Evolutionary conservation across 768 basidiomycete species (phyloP).

Genomic region (Vararia minispora): DNA sequence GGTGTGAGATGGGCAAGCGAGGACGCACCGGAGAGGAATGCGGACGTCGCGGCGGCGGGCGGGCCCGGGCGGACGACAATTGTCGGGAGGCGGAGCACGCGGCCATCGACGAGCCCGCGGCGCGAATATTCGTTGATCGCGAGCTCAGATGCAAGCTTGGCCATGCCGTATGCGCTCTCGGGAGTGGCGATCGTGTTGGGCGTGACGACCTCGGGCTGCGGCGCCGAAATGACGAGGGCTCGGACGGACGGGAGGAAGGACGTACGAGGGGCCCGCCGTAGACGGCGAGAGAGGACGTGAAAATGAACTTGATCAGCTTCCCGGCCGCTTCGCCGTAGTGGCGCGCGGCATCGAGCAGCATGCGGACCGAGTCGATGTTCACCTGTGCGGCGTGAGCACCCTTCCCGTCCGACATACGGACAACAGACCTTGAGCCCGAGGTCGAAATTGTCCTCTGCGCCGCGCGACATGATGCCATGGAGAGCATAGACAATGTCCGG

Average conservation of each 20-base stretch:
- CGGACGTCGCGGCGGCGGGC: slow-evolving; percentile 42
- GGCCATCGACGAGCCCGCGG: slow-evolving; percentile 45
- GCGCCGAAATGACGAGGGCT: neutral
- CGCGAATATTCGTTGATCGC: slow-evolving; percentile 50
- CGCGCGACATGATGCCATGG: slow-evolving; percentile 54
- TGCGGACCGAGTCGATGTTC: slow-evolving; percentile 46
- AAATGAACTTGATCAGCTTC: slow-evolving; percentile 38
- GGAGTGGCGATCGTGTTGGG: slow-evolving; percentile 41
- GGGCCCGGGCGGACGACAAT: slow-evolving; percentile 45
- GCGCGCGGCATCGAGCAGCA: slow-evolving; percentile 28
- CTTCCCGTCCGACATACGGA: no score
- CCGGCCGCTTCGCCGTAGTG: slow-evolving; percentile 15
- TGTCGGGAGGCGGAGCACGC: slow-evolving; percentile 49
- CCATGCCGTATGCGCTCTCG: slow-evolving; percentile 46
- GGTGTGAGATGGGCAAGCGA: neutral
- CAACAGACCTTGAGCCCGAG: slow-evolving; percentile 35
- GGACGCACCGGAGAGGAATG: slow-evolving; percentile 41
- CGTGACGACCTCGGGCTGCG: slow-evolving; percentile 32
- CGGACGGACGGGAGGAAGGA: neutral
- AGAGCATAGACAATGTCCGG: slow-evolving; percentile 36
- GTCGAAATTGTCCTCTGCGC: slow-evolving; percentile 49
- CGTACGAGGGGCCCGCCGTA: slow-evolving; percentile 42
- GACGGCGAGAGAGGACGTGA: slow-evolving; percentile 48
- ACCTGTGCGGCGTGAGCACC: slow-evolving; percentile 21
- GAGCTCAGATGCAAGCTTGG: slow-evolving; percentile 43